Evolutionary conservation across 768 basidiomycete genomes (phyloP), one percentile per base, ranked within the genome.

Genomic region (Exsudoporus frostii): DNA sequence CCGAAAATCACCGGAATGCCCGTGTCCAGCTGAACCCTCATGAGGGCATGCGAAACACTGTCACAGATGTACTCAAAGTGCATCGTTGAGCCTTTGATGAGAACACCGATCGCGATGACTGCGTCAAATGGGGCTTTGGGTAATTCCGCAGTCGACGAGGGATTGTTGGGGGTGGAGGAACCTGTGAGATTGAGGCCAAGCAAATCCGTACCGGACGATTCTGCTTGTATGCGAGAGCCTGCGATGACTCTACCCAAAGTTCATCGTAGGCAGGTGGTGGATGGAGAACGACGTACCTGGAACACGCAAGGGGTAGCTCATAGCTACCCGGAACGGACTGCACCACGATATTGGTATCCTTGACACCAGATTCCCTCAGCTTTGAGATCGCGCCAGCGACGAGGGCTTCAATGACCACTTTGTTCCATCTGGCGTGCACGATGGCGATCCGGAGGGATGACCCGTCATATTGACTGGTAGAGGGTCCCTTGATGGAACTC

Each of bases 51-150:
- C 38, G 92, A 85, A 54, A 98, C 95, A 55, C 85, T 83, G 64
- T 98, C 93, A 71, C 83, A 90, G 71, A 98, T 99, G 79, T 99
- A 99, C 71, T 99, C 97, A 71, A 98, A 99, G 75, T 99, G 97
- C 93, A 97, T 97, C 17, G 97, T 98, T 1, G 84, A 79, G 48
- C 97, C 96, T 70, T 99, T 99, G 78, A 99, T 97, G 68, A 99
- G 86, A 34, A 96, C 93, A 14, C 97, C 97, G 65, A 98, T 92
- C 48, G 97, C 94, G 68, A 99, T 96, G 58, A 97, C 86, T 14
- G 94, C 97, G 69, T 96, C 88, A 62, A 98, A 98, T 0, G 96
- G 88, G 50, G 79, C 77, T 15, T 66, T 71, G 38, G 81, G 79
- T 36, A 78, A 73, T 58, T 73, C 74, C 15, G 70, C 54, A 10